Percentiles rank a stretch among this genome's conserved stretches.
These are phyloP conservation scores for Plasmodium gonderi DNA, from an alignment of 169 alveolate genomes.

Conservation along the genomic window DNA sequence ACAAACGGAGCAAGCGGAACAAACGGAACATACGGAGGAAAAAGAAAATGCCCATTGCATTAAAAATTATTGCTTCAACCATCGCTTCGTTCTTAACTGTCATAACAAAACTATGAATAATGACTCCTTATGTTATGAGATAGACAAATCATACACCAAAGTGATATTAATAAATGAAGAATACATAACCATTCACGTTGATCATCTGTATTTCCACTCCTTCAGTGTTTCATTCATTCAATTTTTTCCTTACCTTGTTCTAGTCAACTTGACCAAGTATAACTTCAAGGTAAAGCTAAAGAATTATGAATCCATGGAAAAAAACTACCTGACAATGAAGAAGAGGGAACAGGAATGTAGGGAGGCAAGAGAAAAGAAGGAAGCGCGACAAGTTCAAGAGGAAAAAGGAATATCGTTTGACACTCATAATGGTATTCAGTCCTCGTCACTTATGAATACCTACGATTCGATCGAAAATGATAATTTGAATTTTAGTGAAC, in stretches of 20 bases:
- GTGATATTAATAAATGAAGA: conserved; percentile 22
- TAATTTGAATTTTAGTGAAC: conserved; percentile 33
- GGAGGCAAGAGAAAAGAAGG: background rate
- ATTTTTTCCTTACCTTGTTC: conserved; percentile 29
- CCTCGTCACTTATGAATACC: background rate
- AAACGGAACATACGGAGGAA: background rate
- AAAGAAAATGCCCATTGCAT: conserved; percentile 2
- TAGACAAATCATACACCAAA: conserved; percentile 9
- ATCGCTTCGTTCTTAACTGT: background rate
- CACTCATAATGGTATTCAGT: too few relatives aligned
- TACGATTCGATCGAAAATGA: conserved; percentile 16
- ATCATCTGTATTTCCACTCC: conserved; percentile 14
- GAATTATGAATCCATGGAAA: conserved; percentile 5
- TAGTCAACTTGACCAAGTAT: conserved; percentile 47
- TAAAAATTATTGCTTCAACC: conserved; percentile 62
- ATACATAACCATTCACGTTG: conserved; percentile 13
- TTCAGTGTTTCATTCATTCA: conserved; percentile 26
- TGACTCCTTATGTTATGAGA: background rate
- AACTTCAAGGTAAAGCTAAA: conserved; percentile 19
- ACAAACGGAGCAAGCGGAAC: background rate
- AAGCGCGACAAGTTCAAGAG: background rate
- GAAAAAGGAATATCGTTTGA: too few relatives aligned
- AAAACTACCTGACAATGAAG: background rate
- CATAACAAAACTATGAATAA: background rate
- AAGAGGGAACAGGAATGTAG: background rate